phyloP scores from a whole-genome alignment of 164 flowering plant species.

The Nelumbo lutea region DNA sequence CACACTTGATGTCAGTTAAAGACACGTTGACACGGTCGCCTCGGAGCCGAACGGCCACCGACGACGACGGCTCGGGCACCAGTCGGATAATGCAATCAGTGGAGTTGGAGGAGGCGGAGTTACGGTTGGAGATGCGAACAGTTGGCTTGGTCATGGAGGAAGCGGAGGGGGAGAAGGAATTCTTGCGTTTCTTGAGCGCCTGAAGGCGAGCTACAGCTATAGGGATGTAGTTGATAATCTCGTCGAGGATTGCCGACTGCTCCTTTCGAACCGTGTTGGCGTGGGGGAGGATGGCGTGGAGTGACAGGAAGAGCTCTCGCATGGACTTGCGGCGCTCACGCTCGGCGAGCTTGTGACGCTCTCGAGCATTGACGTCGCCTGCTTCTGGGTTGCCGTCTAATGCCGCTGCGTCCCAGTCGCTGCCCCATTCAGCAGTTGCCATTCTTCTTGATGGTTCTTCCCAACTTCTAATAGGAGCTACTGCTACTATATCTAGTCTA shows the following conservation, averaged over 20 bases:
- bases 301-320: constrained; percentile 31
- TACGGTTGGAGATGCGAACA: constrained; percentile 5
- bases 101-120: constrained; percentile 8
- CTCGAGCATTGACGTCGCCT: constrained; percentile 14
- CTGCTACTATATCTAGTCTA: no score
- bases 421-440: constrained; percentile 13
- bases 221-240: constrained; percentile 35
- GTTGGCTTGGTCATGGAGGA: background rate
- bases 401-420: constrained; percentile 12
- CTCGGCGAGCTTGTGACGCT: constrained; percentile 30
- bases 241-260: constrained; percentile 33
- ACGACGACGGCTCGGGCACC: constrained; percentile 20
- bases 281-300: constrained; percentile 31
- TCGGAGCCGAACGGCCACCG: constrained; percentile 24
- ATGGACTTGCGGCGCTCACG: constrained; percentile 27
- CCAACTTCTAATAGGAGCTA: no score
- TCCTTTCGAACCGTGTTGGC: constrained; percentile 27
- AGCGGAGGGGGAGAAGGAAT: background rate
- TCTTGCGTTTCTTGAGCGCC: constrained; percentile 15
- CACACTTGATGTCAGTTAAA: constrained; percentile 11
- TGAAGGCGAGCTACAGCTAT: constrained; percentile 28
- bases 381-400: background rate
- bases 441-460: background rate
- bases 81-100: constrained; percentile 25
- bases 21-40: constrained; percentile 31